A percentile compares a stretch with the other conserved stretches of the same genome.
Conservation (phyloP, 2,329 filamentous ascomycete species). For the Saccharata proteae region DNA sequence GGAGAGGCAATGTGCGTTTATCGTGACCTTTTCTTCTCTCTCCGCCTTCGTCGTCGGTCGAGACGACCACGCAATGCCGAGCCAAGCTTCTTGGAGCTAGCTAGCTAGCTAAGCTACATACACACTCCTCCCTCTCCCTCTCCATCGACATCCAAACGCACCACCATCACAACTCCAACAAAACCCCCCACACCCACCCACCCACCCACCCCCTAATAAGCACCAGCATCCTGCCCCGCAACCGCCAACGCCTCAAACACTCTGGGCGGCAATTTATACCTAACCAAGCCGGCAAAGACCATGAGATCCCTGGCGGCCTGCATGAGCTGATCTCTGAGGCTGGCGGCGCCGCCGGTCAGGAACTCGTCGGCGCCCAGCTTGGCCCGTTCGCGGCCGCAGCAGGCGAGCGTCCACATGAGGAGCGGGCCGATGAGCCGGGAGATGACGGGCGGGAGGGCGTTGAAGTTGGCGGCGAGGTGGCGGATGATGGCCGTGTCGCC, state of each 20-base stretch:
- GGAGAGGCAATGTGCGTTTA: no score
- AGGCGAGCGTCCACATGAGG: constrained; percentile 85
- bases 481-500: constrained; percentile 73
- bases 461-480: constrained; percentile 67
- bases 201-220: constrained; percentile 1
- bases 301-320: constrained; percentile 81
- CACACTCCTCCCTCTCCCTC: no score
- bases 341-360: constrained; percentile 54
- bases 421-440: constrained; percentile 83
- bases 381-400: constrained; percentile 63
- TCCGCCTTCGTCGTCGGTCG: no score
- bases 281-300: constrained; percentile 84
- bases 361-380: constrained; percentile 56
- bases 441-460: constrained; percentile 64
- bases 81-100: no score
- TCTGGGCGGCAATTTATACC: constrained; percentile 76
- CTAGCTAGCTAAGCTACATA: no score
- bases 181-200: background rate
- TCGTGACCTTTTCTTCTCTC: no score
- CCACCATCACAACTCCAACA: no score
- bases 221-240: constrained; percentile 54
- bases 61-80: no score
- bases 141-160: no score
- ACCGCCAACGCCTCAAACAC: constrained; percentile 81
- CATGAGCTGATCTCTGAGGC: constrained; percentile 55